Evolutionary conservation across 2,329 filamentous ascomycete genomes (phyloP), one percentile per base, ranked within the genome.

Genomic region (Periconia digitata): DNA sequence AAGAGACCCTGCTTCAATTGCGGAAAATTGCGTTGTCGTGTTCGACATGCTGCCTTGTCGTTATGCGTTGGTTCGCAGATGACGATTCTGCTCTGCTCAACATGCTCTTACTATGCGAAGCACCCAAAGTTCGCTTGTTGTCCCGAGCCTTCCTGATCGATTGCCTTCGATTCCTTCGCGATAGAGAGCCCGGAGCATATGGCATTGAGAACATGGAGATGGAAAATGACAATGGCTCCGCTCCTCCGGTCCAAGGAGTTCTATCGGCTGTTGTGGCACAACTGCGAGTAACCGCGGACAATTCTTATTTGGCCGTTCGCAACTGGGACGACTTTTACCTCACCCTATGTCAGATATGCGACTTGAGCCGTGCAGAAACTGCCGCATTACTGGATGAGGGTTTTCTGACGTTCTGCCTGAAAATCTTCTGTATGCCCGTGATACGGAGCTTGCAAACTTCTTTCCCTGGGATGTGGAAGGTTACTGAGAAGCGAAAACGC

Each of bases 81-180:
- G 78, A 82, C 22, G 77, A 77, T 0, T 77, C 80, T 20, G 76
- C 81, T 3, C 73, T 91, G n/a, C 79, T 83, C 34, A 82, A 85
- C 53, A 66, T 92, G 29, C 66, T 92, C 2, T 24, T 73, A 38
- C 62, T 63, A 39, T 66, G 60, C 40, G 46, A 55, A 6, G 59
- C 69, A 36, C 36, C 53, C 27, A 66, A 59, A 40, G 51, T 72
- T 27, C 66, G 69, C 35, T 52, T 59, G 23, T 60, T 60, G 23
- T 62, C 53, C 8, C 59, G 62, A 10, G 44, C 52, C n/a, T 57
- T 72, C 32, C 38, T 73, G 12, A 47, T 70, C 13, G 64, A 69
- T 8, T 51, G 63, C 43, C 59, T 74, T 8, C 59, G 44, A 8
- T 58, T 50, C 10, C 51, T 71, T 13, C 70, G 67, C 12, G 62